Evolutionary conservation across 2,329 filamentous ascomycete species (phyloP), one percentile per base, ranked within the genome.

Genomic region (Cyclaneusma minus): DNA sequence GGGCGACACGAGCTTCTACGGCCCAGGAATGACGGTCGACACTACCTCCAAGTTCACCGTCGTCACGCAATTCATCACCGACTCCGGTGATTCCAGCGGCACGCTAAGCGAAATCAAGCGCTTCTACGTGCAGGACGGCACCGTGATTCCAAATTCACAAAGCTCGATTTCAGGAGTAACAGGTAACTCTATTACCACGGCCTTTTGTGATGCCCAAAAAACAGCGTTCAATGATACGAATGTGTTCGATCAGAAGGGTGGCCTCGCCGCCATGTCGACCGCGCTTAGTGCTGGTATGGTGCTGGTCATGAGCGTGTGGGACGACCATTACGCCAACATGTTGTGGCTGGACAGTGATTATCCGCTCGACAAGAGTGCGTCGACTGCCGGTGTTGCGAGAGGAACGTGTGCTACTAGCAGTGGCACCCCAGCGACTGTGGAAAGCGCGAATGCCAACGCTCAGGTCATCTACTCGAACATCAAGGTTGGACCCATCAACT

Each of bases 91-190:
- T 24, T 47, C 56, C 37, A 50, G 50, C 35, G 69, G 71, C 30
- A 50, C 54, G 7, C 64, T 77, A 25, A 56, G 52, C 27, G 62
- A 71, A 48, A 72, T 78, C 47, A 63, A 62, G 39, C 67, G 72
- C 39, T 59, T 73, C 49, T 78, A 77, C 47, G 60, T 73, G 30
- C 73, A 78, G 52, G 52, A 67, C 47, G 68, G 66, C 37, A 54
- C 55, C 18, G 58, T 71, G 33, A 64, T 75, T 38, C 45, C 50
- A 40, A 72, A 75, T 52, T 52, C 56, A 10, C 29, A 52, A 34
- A 55, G 52, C 28, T 47, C 40, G 37, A 45, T 61, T 32, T 27
- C 41, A 7, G 53, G 54, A 9, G 41, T 41, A 25, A 22, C 49
- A 2, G 55, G 55, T 32, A 62, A 54, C 49, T 49, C 48, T 25